Base-by-base conservation (phyloP, 2,329 filamentous ascomycete species). In the Aspergillus sp. region DNA sequence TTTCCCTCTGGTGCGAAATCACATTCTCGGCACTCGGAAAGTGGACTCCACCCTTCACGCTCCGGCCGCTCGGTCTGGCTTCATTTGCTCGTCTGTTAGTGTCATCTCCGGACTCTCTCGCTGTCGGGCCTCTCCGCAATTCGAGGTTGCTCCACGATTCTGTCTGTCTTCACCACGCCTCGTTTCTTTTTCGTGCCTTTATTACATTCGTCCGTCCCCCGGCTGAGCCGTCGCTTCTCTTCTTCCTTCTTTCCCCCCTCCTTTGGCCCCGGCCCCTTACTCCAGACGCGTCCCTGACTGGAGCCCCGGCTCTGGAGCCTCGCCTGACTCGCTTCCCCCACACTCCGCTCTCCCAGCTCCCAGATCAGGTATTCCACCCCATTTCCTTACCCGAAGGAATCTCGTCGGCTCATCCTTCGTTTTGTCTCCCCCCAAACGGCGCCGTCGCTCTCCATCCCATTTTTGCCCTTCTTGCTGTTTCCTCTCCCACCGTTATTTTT, bases 271-370 rank as follows among this genome's bases (percentile, higher is more conserved):
- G 27, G 51, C 17, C 44, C 46, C 56, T 45, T 44, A 48, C 45
- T 58, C 51, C 41, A 52, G 57, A 46, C 51, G 58, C 55, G 62
- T 69, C 51, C 68, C 68, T 67, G 67, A 65, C 67, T 67, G 68
- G 62, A 64, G 62, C 69, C 66, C 69, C 70, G 66, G 68, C 65
- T 64, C 58, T 62, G 62, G 63, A 31, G 57, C 57, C 52, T 52
- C 52, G 37, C 53, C 62, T 64, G 63, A 52, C 57, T 62, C 50
- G 53, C 64, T 62, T 37, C 35, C 70, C 71, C 72, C 70, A 73
- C 70, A 71, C 68, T 67, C 67, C 69, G 62, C 62, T 63, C 68
- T 67, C 64, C 65, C 59, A 60, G 45, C 51, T 46, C 3, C 51
- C 51, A 46, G 19, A 23, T 62, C 60, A 57, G 53, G 55, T 56